phyloP scores from a whole-genome alignment of 2,329 filamentous ascomycete genomes.

The Cercospora sp. region DNA sequence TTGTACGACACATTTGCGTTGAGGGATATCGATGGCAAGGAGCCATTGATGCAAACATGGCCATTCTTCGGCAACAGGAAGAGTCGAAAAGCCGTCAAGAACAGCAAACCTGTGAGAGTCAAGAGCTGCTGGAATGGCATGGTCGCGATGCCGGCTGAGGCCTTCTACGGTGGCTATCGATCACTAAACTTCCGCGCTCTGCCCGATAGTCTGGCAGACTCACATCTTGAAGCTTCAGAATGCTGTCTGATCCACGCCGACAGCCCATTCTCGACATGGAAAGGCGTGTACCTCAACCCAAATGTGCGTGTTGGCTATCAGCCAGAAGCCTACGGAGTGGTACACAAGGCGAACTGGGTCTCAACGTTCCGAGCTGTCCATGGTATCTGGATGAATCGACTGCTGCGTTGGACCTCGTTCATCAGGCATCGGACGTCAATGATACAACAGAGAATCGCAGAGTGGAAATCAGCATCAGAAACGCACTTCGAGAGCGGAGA shows the following conservation, averaged over 20 bases:
- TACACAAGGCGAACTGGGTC: constrained; percentile 39
- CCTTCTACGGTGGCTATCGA: constrained; percentile 50
- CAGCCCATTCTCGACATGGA: constrained; percentile 56
- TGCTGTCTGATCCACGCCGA: constrained; percentile 77
- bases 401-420: constrained; percentile 49
- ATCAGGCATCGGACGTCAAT: constrained; percentile 34
- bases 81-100: constrained; percentile 57
- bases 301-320: constrained; percentile 68
- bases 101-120: constrained; percentile 57
- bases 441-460: constrained; percentile 27
- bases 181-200: constrained; percentile 64
- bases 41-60: constrained; percentile 57
- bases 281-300: constrained; percentile 68
- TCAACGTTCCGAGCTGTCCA: constrained; percentile 48
- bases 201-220: constrained; percentile 57
- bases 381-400: constrained; percentile 61
- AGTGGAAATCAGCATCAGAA: constrained; percentile 21
- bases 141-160: constrained; percentile 53
- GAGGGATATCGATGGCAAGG: constrained; percentile 54
- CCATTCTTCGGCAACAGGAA: constrained; percentile 57
- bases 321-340: constrained; percentile 52
- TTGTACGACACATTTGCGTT: constrained; percentile 66
- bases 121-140: constrained; percentile 66
- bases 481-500: constrained; percentile 38
- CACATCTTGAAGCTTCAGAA: constrained; percentile 73